phyloP scores from a whole-genome alignment of 140 eudicot genomes.

The Anethum foeniculum region DNA sequence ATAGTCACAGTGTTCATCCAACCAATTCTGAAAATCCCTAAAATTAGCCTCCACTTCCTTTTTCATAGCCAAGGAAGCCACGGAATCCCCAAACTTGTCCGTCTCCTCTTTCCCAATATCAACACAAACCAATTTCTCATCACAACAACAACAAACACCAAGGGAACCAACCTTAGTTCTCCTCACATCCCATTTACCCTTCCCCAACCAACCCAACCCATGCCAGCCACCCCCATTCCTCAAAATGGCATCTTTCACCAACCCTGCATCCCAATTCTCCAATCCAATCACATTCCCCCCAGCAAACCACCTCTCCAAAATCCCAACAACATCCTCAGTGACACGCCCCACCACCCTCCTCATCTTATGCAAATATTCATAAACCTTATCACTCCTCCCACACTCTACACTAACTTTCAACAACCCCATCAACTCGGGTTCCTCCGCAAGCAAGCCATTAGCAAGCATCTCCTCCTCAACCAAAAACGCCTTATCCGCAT shows the following conservation, averaged over 20 bases:
- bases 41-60: slow-evolving; percentile 68
- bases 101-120: slow-evolving; percentile 71
- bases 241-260: slow-evolving; percentile 46
- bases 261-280: slow-evolving; percentile 34
- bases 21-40: slow-evolving; percentile 78
- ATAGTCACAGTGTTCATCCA: slow-evolving; percentile 55
- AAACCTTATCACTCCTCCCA: slow-evolving; percentile 54
- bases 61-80: slow-evolving; percentile 67
- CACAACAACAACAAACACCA: slow-evolving; percentile 58
- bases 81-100: slow-evolving; percentile 62
- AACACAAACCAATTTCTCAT: slow-evolving; percentile 66
- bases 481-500: slow-evolving; percentile 56
- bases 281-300: slow-evolving; percentile 25
- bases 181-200: slow-evolving; percentile 58
- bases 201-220: slow-evolving; percentile 90
- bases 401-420: slow-evolving; percentile 65
- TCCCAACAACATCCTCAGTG: slow-evolving; percentile 37
- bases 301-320: slow-evolving; percentile 58
- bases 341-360: slow-evolving; percentile 49
- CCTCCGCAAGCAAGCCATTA: slow-evolving; percentile 50
- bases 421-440: slow-evolving; percentile 50
- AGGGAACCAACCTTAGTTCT: slow-evolving; percentile 30
- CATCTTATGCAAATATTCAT: slow-evolving; percentile 83
- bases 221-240: slow-evolving; percentile 98
- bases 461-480: slow-evolving; percentile 57